Evolutionary conservation across 768 basidiomycete genomes (phyloP), one percentile per base, ranked within the genome.

Genomic region (Tulasnella sp.): DNA sequence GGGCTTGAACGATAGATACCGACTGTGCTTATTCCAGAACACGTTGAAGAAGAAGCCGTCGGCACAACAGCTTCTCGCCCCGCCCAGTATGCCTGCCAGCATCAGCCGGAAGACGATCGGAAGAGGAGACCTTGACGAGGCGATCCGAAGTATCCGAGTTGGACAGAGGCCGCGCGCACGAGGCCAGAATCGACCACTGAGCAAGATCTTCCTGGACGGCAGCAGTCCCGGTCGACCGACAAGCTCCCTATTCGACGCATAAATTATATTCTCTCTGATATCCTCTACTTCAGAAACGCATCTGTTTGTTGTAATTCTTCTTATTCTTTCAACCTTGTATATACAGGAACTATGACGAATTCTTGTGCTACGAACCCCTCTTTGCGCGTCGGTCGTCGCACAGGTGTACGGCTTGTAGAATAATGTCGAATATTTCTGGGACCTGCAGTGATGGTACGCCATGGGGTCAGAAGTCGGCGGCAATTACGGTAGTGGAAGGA

Each of bases 201-300:
- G 92, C 85, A 93, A 91, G 87, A 93, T 95, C 39, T 93, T 94
- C 81, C 81, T 92, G 73, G 93, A 94, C 80, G 93, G 93, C 39
- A 82, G 82, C 23, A 83, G 81, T 32, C 44, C 51, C 5, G 69
- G n/a, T 13, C 79, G 79, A 16, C 72, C 78, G 3, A 46, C 76
- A 20, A 79, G 71, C 51, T 46, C 40, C 20, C 57, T 67, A 20
- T 74, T 67, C 46, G 78, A 79, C 32, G 26, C 57, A 70, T 70
- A 44, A 44, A 29, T 42, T 37, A 44, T 39, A 29, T 37, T 75
- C n/a, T 48, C 48, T 40, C 10, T 44, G 10, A n/a, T 39, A 26
- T 75, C 18, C 3, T 9, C 20, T 75, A 23, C 35, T 44, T 29
- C 29, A 44, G 15, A 11, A 40, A 40, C 18, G 37, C 26, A 16